These are phyloP conservation scores for Pythium phragmitis DNA, from an alignment of 352 stramenopile genomes.

Conservation along the genomic window DNA sequence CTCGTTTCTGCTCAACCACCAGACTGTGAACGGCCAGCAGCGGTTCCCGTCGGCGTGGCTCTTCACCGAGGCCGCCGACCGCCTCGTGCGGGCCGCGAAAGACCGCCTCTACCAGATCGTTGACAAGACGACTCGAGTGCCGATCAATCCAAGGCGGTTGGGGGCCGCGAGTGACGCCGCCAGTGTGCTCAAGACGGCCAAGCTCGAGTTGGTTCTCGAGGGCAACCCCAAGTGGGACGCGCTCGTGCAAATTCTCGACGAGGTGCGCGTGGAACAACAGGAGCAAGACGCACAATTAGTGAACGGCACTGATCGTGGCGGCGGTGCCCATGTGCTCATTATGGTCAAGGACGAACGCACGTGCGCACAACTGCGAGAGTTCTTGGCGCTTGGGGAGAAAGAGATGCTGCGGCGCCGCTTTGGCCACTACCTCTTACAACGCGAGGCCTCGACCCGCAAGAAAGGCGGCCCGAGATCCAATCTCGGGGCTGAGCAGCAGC, in stretches of 20 bases:
- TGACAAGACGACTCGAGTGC: constrained; percentile 46
- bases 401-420: constrained; percentile 88
- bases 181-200: constrained; percentile 29
- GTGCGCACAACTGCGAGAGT: constrained; percentile 79
- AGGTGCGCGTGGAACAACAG: constrained; percentile 70
- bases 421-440: constrained; percentile 75
- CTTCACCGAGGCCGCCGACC: constrained; percentile 92
- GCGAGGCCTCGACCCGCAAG: constrained; percentile 52
- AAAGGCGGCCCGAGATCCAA: constrained; percentile 42
- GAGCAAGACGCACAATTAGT: constrained; percentile 15
- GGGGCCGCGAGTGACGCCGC: constrained; percentile 7
- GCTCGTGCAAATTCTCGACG: constrained; percentile 89
- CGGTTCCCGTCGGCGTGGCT: constrained; percentile 93
- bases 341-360: constrained; percentile 91
- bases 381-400: constrained; percentile 67
- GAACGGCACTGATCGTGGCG: constrained; percentile 11
- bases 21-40: constrained; percentile 83
- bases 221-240: constrained; percentile 96
- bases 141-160: constrained; percentile 37
- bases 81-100: constrained; percentile 92
- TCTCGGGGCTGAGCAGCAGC: constrained; percentile 57
- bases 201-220: constrained; percentile 74
- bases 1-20: constrained; percentile 90
- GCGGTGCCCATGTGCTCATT: constrained; percentile 63
- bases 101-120: constrained; percentile 90